A percentile compares a stretch with the other conserved stretches of the same genome.
Evolutionary conservation across 1,284 basidiomycete species (phyloP).

Genomic region (Puccinia horiana): DNA sequence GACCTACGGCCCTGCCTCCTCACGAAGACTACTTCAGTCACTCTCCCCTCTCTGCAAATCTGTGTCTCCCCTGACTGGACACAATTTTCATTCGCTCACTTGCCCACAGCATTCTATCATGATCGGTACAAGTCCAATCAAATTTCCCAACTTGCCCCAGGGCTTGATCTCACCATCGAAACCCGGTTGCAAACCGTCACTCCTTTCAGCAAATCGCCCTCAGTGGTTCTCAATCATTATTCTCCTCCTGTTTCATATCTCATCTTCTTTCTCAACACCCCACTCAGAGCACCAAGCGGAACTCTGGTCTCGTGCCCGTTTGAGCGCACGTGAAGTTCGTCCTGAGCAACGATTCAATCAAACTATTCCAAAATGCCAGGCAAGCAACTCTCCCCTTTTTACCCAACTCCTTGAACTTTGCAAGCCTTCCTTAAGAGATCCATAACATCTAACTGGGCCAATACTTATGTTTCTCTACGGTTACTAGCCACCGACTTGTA

Average conservation of each 20-base stretch:
- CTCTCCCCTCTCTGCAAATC: background rate
- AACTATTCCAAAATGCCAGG: background rate
- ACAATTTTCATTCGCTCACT: slow-evolving; percentile 7
- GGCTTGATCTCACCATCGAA: background rate
- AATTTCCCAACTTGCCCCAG: slow-evolving; percentile 3
- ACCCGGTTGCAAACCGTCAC: background rate
- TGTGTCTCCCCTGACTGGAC: background rate
- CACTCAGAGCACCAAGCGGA: background rate
- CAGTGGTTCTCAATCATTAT: slow-evolving; percentile 5
- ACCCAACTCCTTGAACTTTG: background rate
- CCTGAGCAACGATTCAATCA: background rate
- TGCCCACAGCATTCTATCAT: background rate
- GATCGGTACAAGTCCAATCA: background rate
- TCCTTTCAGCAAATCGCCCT: slow-evolving; percentile 2
- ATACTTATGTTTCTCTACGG: too few relatives aligned
- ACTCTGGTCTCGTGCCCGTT: background rate
- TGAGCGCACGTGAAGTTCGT: background rate
- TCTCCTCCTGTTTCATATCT: slow-evolving; percentile 6
- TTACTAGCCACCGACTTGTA: background rate
- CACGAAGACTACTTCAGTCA: background rate
- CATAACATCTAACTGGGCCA: background rate
- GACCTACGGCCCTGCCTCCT: background rate
- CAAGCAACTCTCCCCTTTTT: background rate
- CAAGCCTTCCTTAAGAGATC: background rate
- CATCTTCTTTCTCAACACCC: background rate